Evolutionary conservation across 768 basidiomycete species (phyloP).

Genomic region (Lentinula lateritia): DNA sequence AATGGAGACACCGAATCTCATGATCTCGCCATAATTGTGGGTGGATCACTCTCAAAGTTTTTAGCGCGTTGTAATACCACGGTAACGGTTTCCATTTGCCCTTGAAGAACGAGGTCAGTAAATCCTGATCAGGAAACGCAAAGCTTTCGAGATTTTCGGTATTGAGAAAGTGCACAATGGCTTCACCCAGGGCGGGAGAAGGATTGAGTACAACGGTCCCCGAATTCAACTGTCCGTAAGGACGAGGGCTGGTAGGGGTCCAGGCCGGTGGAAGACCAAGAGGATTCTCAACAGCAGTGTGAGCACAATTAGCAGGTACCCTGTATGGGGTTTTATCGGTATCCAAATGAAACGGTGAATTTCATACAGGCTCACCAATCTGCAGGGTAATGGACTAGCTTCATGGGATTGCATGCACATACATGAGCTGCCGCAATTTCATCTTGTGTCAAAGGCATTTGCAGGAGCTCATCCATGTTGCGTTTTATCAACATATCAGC

Average conservation of each 20-base stretch:
- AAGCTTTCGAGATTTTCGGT: conserved; percentile 34
- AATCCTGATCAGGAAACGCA: conserved; percentile 88
- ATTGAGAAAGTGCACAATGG: conserved; percentile 52
- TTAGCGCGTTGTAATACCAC: conserved; percentile 91
- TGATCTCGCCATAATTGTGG: conserved; percentile 76
- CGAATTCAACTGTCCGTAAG: conserved; percentile 82
- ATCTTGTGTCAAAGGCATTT: conserved; percentile 53
- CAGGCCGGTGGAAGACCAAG: conserved; percentile 33
- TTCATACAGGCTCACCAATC: conserved; percentile 62
- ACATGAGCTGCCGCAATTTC: conserved; percentile 87
- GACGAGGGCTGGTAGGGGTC: conserved; percentile 49
- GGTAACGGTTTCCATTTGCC: conserved; percentile 75
- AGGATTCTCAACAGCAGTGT: conserved; percentile 50
- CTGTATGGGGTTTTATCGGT: conserved; percentile 32
- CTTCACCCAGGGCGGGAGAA: conserved; percentile 46
- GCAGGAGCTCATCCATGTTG: conserved; percentile 77
- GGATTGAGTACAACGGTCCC: conserved; percentile 86
- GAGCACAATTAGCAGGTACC: conserved; percentile 89
- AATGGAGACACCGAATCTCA: conserved; percentile 83
- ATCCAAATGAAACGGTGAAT: background rate
- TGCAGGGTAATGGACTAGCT: conserved; percentile 75
- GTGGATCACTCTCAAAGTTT: conserved; percentile 76
- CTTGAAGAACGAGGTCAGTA: conserved; percentile 74
- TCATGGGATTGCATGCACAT: conserved; percentile 92
- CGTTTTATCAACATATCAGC: conserved; percentile 80